Evolutionary conservation across 371 early-diverging fungal species (phyloP).

Genomic region (Actinomortierella wolfii): DNA sequence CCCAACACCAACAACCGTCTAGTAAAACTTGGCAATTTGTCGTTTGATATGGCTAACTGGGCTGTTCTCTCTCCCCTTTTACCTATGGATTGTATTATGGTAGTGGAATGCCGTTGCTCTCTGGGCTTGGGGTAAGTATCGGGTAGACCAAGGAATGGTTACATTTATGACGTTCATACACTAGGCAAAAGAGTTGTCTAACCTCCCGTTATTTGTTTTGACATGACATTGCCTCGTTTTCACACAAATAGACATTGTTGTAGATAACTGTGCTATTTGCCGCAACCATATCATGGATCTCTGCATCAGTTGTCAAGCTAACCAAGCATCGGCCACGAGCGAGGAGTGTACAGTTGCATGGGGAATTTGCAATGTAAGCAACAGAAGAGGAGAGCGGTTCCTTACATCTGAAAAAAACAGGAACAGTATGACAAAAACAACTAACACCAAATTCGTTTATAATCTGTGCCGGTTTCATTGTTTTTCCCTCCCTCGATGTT

Average conservation of each 20-base stretch:
- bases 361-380: conserved; percentile 97
- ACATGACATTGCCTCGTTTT: conserved; percentile 72
- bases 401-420: neutral
- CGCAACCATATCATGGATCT: conserved; percentile 99
- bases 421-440: neutral
- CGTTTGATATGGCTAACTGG: neutral
- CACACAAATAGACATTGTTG: conserved; percentile 93
- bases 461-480: neutral
- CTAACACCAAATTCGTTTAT: neutral
- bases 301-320: conserved; percentile 98
- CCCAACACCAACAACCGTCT: neutral
- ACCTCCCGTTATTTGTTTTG: neutral
- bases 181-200: neutral
- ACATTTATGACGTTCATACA: neutral
- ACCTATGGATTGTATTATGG: conserved; percentile 2
- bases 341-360: conserved; percentile 99
- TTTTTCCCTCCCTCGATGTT: conserved; percentile 9
- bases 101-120: conserved; percentile 98
- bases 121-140: conserved; percentile 93
- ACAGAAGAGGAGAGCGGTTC: neutral
- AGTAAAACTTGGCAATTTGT: neutral
- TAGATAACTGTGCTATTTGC: conserved; percentile 99
- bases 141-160: conserved; percentile 1
- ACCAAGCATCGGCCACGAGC: conserved; percentile 90
- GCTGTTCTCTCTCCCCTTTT: conserved; percentile 5